Percentiles rank a stretch among this genome's conserved stretches.
Evolutionary conservation across 2,329 filamentous ascomycete genomes (phyloP).

Genomic region (Talaromyces sp.): DNA sequence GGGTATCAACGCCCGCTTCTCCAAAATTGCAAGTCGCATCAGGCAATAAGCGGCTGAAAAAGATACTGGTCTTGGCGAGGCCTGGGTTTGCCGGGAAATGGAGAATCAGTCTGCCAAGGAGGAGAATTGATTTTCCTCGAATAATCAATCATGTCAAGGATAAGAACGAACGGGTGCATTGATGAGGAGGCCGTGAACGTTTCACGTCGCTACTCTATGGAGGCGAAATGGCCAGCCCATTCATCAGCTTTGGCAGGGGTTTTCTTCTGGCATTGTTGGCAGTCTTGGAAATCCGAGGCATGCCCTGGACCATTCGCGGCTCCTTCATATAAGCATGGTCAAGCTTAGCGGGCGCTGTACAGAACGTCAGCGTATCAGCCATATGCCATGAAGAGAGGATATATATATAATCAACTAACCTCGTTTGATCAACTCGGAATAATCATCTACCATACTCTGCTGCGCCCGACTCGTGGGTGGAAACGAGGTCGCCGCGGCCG

Average conservation of each 20-base stretch:
- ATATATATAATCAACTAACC: conserved; percentile 30
- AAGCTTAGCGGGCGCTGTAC: conserved; percentile 65
- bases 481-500: conserved; percentile 55
- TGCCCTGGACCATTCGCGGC: conserved; percentile 81
- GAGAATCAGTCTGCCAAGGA: neutral
- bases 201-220: conserved; percentile 14
- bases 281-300: conserved; percentile 58
- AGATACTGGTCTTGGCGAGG: neutral
- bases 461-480: conserved; percentile 48
- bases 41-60: neutral
- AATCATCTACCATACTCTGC: conserved; percentile 45
- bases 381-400: neutral
- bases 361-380: neutral
- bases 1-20: neutral
- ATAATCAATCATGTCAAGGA: neutral
- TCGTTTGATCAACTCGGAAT: conserved; percentile 47
- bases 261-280: conserved; percentile 39
- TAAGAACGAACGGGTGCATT: neutral
- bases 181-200: neutral
- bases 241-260: conserved; percentile 41
- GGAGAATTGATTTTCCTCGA: conserved; percentile 2
- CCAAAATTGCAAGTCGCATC: neutral
- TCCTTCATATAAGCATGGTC: conserved; percentile 88
- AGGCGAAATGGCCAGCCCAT: conserved; percentile 34
- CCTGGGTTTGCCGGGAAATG: neutral